Base-by-base conservation (phyloP, 1,284 basidiomycete genomes). In the Erythrobasidium hasegawianum region DNA sequence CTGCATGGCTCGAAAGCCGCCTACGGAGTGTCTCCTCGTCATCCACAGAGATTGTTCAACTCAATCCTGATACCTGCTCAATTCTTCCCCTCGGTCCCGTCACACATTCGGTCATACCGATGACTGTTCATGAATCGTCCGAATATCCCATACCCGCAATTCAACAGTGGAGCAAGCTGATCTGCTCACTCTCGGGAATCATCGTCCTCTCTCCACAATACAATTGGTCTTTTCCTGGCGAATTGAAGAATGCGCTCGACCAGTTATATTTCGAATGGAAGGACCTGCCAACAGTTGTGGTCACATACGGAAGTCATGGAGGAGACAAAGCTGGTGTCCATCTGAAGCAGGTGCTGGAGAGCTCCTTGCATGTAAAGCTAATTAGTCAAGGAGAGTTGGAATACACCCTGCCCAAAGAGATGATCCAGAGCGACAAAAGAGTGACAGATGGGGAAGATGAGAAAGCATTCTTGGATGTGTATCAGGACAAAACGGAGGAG, bases 191-290 rank as follows among this genome's bases (percentile, higher is more conserved):
- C 59, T 60, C 71, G 24, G 72, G 67, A 1, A 16, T 72, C 27
- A 60, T 75, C 18, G 67, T 75, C 56, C 16, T 74, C 45, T 53
- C 71, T 14, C 73, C 74, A 47, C 71, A 75, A 65, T 74, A 75
- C 68, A 75, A 74, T 60, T 71, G 70, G 66, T 68, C 69, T 2
- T 60, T 62, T 49, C 71, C 71, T 8, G 73, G 69, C 2, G 40
- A 53, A 8, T 67, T 75, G 53, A 75, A 75, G 60, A 74, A 74
- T 41, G 68, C 71, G 11, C 24, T 75, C 22, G 74, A 75, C 56
- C 72, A 74, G 33, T 57, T 75, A 8, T 74, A 57, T 62, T n/a
- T 66, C 40, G 74, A 75, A 70, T 75, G 72, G 72, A 59, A 45
- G 7, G 68, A 58, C 10, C 65, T 70, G 50, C 72, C 72, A 8